Conservation (phyloP, 2,329 filamentous ascomycete genomes). For the Boeremia exigua region DNA sequence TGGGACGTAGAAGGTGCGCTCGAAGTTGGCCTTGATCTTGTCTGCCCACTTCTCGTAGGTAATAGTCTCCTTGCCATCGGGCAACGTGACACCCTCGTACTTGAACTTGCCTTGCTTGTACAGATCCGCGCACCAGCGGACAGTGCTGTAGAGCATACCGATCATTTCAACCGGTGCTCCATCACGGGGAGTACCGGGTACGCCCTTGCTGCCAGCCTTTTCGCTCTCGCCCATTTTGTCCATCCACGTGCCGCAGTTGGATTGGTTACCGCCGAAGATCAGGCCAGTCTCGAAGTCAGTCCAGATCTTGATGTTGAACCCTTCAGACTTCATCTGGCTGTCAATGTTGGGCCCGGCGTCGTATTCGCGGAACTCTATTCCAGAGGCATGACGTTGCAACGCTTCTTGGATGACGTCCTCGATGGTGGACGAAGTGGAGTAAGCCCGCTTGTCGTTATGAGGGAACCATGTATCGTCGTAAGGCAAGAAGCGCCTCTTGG, state of each 20-base stretch:
- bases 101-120: conserved; percentile 72
- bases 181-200: conserved; percentile 95
- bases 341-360: conserved; percentile 90
- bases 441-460: conserved; percentile 79
- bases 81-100: conserved; percentile 73
- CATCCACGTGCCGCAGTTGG: conserved; percentile 99
- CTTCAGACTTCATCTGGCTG: conserved; percentile 88
- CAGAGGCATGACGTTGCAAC: conserved; percentile 86
- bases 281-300: conserved; percentile 92
- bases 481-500: conserved; percentile 85
- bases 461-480: conserved; percentile 97
- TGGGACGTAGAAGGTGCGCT: conserved; percentile 90
- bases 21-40: conserved; percentile 84
- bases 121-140: conserved; percentile 78
- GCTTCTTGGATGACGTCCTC: conserved; percentile 93
- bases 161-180: conserved; percentile 95
- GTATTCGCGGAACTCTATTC: conserved; percentile 91
- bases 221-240: conserved; percentile 99
- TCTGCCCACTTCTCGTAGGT: conserved; percentile 79
- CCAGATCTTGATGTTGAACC: conserved; percentile 89
- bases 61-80: conserved; percentile 64
- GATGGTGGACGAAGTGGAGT: conserved; percentile 81
- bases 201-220: conserved; percentile 86
- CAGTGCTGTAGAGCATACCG: conserved; percentile 86
- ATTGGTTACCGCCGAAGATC: conserved; percentile 91